A percentile compares a stretch with the other conserved stretches of the same genome.
phyloP scores from a whole-genome alignment of 2,329 filamentous ascomycete genomes.

The Apiospora phragmitis region DNA sequence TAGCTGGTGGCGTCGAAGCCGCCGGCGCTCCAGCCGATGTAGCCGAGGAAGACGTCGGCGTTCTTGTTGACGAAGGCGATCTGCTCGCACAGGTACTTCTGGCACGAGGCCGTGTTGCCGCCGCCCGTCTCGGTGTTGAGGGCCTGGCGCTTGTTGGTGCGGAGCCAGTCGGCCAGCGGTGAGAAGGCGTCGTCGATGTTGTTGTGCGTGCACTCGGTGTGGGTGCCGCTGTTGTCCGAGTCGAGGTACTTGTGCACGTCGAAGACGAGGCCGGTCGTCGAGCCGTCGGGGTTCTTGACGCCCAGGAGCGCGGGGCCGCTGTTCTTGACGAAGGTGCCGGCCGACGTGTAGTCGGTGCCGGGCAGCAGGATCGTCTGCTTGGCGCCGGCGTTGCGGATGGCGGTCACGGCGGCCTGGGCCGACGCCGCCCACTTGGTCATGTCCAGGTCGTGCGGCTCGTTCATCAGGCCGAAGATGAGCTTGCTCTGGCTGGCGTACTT shows the following conservation, averaged over 20 bases:
- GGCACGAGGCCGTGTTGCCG: conserved; percentile 35
- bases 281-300: conserved; percentile 60
- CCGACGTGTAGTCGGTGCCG: conserved; percentile 59
- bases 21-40: conserved; percentile 27
- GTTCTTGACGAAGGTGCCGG: conserved; percentile 46
- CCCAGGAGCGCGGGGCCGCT: conserved; percentile 51
- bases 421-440: conserved; percentile 55
- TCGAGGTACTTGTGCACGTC: conserved; percentile 65
- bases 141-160: conserved; percentile 33
- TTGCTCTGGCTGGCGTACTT: conserved; percentile 56
- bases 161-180: conserved; percentile 36
- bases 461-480: conserved; percentile 68
- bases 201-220: conserved; percentile 48
- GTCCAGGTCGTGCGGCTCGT: conserved; percentile 65
- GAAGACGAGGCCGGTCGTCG: conserved; percentile 55
- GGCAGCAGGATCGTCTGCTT: conserved; percentile 64
- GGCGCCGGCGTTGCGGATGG: conserved; percentile 64
- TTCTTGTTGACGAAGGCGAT: conserved; percentile 32
- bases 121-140: conserved; percentile 39
- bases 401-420: conserved; percentile 63
- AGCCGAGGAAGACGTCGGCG: conserved; percentile 28
- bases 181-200: conserved; percentile 35
- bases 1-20: conserved; percentile 22
- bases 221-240: conserved; percentile 54
- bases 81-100: conserved; percentile 32